These are phyloP conservation scores for Sutorius eximius DNA, from an alignment of 1,284 basidiomycete species.

Conservation along the genomic window DNA sequence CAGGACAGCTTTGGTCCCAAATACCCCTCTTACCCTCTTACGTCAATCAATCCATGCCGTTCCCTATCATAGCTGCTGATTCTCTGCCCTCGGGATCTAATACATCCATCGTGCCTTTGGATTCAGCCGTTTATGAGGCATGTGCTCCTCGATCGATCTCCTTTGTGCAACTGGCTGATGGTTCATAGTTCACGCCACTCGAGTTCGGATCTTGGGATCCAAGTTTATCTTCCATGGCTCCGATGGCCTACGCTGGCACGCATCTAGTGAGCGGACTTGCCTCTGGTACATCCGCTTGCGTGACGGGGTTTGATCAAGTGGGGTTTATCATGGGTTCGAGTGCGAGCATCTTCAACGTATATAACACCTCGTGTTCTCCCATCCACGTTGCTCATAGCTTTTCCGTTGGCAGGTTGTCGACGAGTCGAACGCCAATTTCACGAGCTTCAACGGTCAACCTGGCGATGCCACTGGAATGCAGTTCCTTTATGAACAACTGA, in stretches of 20 bases:
- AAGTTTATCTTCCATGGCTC: constrained; percentile 57
- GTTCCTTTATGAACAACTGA: constrained; percentile 47
- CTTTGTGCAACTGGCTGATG: background rate
- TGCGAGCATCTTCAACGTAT: constrained; percentile 63
- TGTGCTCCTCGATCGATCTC: background rate
- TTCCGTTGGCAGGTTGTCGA: constrained; percentile 48
- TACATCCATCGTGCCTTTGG: constrained; percentile 41
- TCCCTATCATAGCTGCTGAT: constrained; percentile 58
- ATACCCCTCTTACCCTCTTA: constrained; percentile 50
- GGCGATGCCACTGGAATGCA: constrained; percentile 43
- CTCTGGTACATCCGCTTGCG: constrained; percentile 52
- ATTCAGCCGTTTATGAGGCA: constrained; percentile 64
- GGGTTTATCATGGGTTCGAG: constrained; percentile 66
- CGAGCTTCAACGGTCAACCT: constrained; percentile 27
- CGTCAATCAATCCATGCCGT: constrained; percentile 47
- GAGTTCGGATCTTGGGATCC: constrained; percentile 74
- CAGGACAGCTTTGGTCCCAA: constrained; percentile 64
- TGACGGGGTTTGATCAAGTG: constrained; percentile 65
- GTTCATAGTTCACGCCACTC: constrained; percentile 55
- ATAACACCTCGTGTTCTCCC: constrained; percentile 7
- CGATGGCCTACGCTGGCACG: constrained; percentile 60
- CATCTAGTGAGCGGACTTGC: constrained; percentile 52
- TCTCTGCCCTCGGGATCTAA: constrained; percentile 52
- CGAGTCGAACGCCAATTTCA: constrained; percentile 43
- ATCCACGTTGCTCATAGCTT: background rate